Conservation (phyloP, 2,329 filamentous ascomycete species). For the Hymenoscyphus repandus region DNA sequence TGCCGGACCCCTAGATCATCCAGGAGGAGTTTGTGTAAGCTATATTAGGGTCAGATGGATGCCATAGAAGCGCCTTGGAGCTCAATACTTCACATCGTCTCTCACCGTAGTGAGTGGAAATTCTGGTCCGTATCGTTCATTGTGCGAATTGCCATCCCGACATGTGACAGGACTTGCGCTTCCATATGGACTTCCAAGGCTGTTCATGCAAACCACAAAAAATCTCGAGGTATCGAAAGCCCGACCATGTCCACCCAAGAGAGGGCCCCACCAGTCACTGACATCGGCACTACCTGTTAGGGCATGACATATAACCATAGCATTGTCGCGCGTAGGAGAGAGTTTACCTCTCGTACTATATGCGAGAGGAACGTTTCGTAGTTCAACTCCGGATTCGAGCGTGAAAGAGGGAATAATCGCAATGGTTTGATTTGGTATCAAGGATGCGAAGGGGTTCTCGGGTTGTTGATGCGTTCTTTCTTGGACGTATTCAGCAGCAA, state of each 20-base stretch:
- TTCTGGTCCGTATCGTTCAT: constrained; percentile 84
- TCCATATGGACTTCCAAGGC: constrained; percentile 78
- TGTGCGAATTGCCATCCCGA: constrained; percentile 70
- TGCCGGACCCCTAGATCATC: constrained; percentile 77
- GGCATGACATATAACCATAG: constrained; percentile 76
- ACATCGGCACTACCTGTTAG: constrained; percentile 83
- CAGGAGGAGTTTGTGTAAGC: constrained; percentile 72
- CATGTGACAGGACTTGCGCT: constrained; percentile 84
- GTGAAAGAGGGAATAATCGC: constrained; percentile 84
- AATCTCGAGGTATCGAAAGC: constrained; percentile 79
- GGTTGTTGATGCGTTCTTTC: constrained; percentile 38
- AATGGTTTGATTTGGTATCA: constrained; percentile 86
- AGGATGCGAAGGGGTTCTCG: constrained; percentile 82
- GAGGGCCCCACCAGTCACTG: constrained; percentile 81
- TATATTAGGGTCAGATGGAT: constrained; percentile 32
- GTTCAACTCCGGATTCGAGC: constrained; percentile 82
- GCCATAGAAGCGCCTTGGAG: constrained; percentile 10
- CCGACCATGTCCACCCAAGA: constrained; percentile 70
- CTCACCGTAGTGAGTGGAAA: constrained; percentile 93
- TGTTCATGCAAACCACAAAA: constrained; percentile 84
- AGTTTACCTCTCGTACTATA: constrained; percentile 62
- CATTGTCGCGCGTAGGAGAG: constrained; percentile 55
- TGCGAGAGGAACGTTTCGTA: constrained; percentile 69
- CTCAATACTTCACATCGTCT: constrained; percentile 83
- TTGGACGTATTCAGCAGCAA: constrained; percentile 48